A percentile compares a stretch with the other conserved stretches of the same genome.
phyloP scores from a whole-genome alignment of 345 rosid genomes.

The Balakata baccata region DNA sequence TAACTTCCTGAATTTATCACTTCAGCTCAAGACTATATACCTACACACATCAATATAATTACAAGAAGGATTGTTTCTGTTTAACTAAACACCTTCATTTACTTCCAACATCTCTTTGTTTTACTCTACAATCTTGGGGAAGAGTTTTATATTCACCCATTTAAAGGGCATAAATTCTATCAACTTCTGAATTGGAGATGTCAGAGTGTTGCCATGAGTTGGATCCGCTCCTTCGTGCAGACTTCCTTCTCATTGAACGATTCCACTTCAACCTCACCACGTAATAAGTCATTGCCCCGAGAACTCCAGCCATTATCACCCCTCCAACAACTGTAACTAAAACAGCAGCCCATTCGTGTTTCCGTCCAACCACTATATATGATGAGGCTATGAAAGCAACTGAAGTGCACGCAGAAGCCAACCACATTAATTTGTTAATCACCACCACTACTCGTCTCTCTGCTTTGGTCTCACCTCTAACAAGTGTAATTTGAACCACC shows the following conservation, averaged over 20 bases:
- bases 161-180: conserved; percentile 69
- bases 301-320: conserved; percentile 83
- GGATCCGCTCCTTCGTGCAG: conserved; percentile 65
- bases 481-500: conserved; percentile 91
- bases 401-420: conserved; percentile 91
- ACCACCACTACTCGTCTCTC: conserved; percentile 85
- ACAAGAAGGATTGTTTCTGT: background rate
- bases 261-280: conserved; percentile 74
- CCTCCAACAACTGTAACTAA: conserved; percentile 85
- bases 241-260: conserved; percentile 68
- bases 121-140: conserved; percentile 4
- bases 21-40: too few relatives aligned
- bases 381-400: conserved; percentile 93
- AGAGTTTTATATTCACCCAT: conserved; percentile 7
- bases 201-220: conserved; percentile 82
- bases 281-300: conserved; percentile 88
- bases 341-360: conserved; percentile 68
- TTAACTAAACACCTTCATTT: background rate
- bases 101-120: conserved; percentile 7
- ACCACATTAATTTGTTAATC: conserved; percentile 94
- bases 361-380: conserved; percentile 81
- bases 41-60: background rate
- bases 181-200: conserved; percentile 73
- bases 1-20: too few relatives aligned
- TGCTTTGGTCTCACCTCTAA: conserved; percentile 94